Conservation (phyloP, 1,284 basidiomycete genomes). For the Trichosporon inkin region DNA sequence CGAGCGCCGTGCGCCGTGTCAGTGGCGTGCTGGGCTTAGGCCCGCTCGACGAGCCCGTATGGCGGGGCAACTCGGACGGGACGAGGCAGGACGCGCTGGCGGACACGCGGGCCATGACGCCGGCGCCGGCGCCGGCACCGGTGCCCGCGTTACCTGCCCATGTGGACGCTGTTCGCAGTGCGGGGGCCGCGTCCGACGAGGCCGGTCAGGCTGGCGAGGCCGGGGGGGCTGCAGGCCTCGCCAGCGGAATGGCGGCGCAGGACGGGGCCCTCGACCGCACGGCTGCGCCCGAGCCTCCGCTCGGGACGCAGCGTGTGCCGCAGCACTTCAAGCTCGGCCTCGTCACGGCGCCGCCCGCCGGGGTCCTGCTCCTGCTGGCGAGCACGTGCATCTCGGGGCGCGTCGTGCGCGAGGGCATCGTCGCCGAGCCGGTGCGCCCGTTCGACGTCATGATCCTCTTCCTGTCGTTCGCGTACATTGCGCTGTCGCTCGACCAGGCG, state of each 20-base stretch:
- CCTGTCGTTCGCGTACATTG: slow-evolving; percentile 85
- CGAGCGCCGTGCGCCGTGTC: neutral
- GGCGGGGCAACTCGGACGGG: slow-evolving; percentile 6
- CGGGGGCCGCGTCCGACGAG: neutral
- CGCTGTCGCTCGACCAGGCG: slow-evolving; percentile 80
- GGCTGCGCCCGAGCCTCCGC: too few relatives aligned
- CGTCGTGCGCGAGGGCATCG: slow-evolving; percentile 64
- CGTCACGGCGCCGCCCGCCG: slow-evolving; percentile 69
- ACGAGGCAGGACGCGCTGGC: neutral
- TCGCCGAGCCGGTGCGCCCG: slow-evolving; percentile 67
- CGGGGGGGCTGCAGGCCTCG: too few relatives aligned
- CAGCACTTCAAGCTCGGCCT: slow-evolving; percentile 60
- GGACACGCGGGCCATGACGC: neutral
- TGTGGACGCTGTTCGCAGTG: neutral
- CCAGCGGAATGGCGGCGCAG: too few relatives aligned
- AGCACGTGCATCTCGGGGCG: slow-evolving; percentile 64
- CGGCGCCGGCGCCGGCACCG: too few relatives aligned
- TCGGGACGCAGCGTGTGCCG: too few relatives aligned
- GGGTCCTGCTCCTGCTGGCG: slow-evolving; percentile 73
- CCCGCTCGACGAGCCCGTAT: neutral
- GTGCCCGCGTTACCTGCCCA: too few relatives aligned
- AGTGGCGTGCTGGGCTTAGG: neutral
- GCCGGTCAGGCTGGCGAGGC: too few relatives aligned
- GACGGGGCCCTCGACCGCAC: too few relatives aligned
- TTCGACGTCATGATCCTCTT: slow-evolving; percentile 93